Percentiles rank a stretch among this genome's conserved stretches.
Conservation (phyloP, 2,329 filamentous ascomycete species). For the Aspergillus ochraceoroseus region DNA sequence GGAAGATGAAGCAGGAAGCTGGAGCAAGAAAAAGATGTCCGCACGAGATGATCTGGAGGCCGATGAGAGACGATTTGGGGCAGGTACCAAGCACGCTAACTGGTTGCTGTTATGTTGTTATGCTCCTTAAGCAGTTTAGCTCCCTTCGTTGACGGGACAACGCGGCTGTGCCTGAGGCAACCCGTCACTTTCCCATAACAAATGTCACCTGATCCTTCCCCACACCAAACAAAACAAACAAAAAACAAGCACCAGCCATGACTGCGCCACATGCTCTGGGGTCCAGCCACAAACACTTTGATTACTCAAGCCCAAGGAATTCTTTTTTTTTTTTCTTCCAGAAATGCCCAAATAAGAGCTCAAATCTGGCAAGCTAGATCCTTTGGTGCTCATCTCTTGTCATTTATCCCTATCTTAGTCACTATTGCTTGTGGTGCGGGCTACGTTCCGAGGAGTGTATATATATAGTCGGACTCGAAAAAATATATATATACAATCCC, state of each 20-base stretch:
- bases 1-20: constrained; percentile 18
- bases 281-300: too few relatives aligned
- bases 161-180: constrained; percentile 27
- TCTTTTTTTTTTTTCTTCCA: too few relatives aligned
- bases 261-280: too few relatives aligned
- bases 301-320: too few relatives aligned
- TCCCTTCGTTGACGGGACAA: constrained; percentile 40
- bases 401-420: too few relatives aligned
- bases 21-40: constrained; percentile 19
- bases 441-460: too few relatives aligned
- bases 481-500: too few relatives aligned
- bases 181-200: background rate
- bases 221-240: constrained; percentile 17
- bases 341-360: too few relatives aligned
- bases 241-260: constrained; percentile 11
- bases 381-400: too few relatives aligned
- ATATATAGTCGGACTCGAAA: too few relatives aligned
- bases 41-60: constrained; percentile 25
- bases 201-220: constrained; percentile 5
- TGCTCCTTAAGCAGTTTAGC: constrained; percentile 31
- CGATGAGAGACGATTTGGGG: constrained; percentile 32
- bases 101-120: constrained; percentile 41
- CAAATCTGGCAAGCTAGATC: too few relatives aligned
- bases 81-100: constrained; percentile 34
- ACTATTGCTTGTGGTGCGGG: too few relatives aligned